A percentile compares a stretch with the other conserved stretches of the same genome.
phyloP scores from a whole-genome alignment of 495 filamentous ascomycete species.

The Penicillium steckii region DNA sequence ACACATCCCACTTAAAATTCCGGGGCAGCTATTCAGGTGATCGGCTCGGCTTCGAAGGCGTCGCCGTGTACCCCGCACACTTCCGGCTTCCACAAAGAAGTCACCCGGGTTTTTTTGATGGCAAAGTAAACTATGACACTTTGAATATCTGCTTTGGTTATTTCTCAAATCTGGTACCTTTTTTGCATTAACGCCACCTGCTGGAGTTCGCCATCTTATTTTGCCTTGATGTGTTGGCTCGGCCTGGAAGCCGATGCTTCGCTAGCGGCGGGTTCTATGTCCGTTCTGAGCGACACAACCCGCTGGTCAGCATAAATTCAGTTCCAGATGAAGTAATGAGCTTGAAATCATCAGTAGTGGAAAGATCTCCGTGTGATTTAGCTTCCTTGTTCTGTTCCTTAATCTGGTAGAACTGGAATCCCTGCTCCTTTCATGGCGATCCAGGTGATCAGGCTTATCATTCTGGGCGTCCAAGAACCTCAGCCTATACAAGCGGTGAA shows the following conservation, averaged over 20 bases:
- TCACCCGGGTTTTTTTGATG: background rate
- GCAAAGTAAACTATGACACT: background rate
- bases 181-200: background rate
- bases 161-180: background rate
- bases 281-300: background rate
- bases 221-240: background rate
- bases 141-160: background rate
- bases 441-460: background rate
- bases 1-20: too few relatives aligned
- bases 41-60: background rate
- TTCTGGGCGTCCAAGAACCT: background rate
- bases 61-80: background rate
- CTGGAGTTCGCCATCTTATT: background rate
- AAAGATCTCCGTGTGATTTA: background rate
- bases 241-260: background rate
- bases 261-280: background rate
- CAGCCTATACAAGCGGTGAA: background rate
- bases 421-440: background rate
- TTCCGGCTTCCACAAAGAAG: background rate
- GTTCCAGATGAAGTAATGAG: background rate
- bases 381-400: background rate
- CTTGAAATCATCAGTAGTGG: background rate
- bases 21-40: background rate
- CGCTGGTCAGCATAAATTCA: background rate
- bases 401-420: background rate